phyloP scores from a whole-genome alignment of 2,329 filamentous ascomycete genomes.

The Talaromyces sp. region DNA sequence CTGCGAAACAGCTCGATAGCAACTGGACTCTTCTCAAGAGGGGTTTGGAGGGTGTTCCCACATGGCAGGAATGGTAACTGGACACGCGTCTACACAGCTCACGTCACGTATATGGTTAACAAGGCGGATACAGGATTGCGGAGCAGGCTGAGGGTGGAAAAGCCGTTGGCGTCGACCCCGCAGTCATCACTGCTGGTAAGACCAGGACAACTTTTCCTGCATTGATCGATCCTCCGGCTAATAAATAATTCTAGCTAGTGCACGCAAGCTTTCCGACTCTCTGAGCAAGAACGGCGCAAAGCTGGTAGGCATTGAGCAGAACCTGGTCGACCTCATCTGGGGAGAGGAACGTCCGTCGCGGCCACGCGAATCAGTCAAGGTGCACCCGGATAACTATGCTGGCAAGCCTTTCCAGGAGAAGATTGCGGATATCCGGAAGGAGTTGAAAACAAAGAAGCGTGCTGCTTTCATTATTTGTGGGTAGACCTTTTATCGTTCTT shows the following conservation, averaged over 20 bases:
- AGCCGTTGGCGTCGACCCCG: slow-evolving; percentile 83
- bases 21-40: slow-evolving; percentile 94
- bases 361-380: slow-evolving; percentile 69
- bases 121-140: slow-evolving; percentile 48
- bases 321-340: slow-evolving; percentile 92
- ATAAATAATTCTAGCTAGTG: slow-evolving; percentile 45
- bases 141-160: slow-evolving; percentile 84
- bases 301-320: slow-evolving; percentile 69
- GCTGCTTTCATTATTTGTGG: slow-evolving; percentile 76
- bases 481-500: slow-evolving; percentile 10
- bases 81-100: not conserved
- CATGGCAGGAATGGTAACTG: slow-evolving; percentile 88
- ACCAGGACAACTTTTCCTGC: not conserved
- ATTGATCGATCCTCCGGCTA: not conserved
- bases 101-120: not conserved
- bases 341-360: slow-evolving; percentile 64
- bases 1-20: slow-evolving; percentile 77
- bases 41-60: slow-evolving; percentile 86
- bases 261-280: slow-evolving; percentile 73
- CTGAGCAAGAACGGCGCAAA: slow-evolving; percentile 80
- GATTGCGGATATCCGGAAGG: slow-evolving; percentile 79
- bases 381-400: slow-evolving; percentile 67
- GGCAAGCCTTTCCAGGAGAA: slow-evolving; percentile 82
- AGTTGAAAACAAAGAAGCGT: slow-evolving; percentile 83
- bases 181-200: slow-evolving; percentile 67